Base-by-base conservation (phyloP, 78 protist genomes). In the Protostelium mycophagum region DNA sequence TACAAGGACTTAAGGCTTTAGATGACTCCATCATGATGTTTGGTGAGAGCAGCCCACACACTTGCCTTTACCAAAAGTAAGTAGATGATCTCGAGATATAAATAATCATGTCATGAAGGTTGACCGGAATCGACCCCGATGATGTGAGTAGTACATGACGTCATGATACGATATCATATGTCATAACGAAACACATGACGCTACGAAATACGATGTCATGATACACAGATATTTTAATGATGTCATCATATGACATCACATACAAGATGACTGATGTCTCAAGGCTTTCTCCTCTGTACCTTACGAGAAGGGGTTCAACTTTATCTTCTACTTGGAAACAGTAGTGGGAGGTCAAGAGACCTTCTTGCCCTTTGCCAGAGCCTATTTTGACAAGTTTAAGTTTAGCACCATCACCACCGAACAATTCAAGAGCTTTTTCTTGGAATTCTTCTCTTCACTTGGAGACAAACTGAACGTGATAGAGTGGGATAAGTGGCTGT, bases 261-360 rank as follows among this genome's bases (percentile, higher is more conserved):
- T n/a, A n/a, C n/a, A n/a, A n/a, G n/a, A n/a, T n/a, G n/a, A n/a
- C n/a, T n/a, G n/a, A n/a, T n/a, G n/a, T n/a, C n/a, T n/a, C n/a
- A n/a, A 51, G 73, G 94, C 95, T 1, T 96, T 96, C 91, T 51
- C 89, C 36, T 93, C 96, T 0, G 95, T 96, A 0, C 98, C 98
- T 37, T 96, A 96, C 89, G 98, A 96, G 91, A 96, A 96, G 91
- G 98, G 98, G 39, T 93, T 90, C 91, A 90, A 88, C 87, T 36
- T 96, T 28, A 90, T 96, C 34, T 91, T 88, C 93, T 89, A 94
- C 87, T 91, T 96, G 86, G 96, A 96, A 85, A 63, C 90, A 83
- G 85, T 92, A 37, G 93, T 93, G 34, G 96, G 98, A 29, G 91
- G 86, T 1, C 63, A 34, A 0, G 87, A 63, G n/a, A 5, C 73